These are phyloP conservation scores for Allantophomopsis cytisporea DNA, from an alignment of 2,329 filamentous ascomycete species.

Conservation along the genomic window DNA sequence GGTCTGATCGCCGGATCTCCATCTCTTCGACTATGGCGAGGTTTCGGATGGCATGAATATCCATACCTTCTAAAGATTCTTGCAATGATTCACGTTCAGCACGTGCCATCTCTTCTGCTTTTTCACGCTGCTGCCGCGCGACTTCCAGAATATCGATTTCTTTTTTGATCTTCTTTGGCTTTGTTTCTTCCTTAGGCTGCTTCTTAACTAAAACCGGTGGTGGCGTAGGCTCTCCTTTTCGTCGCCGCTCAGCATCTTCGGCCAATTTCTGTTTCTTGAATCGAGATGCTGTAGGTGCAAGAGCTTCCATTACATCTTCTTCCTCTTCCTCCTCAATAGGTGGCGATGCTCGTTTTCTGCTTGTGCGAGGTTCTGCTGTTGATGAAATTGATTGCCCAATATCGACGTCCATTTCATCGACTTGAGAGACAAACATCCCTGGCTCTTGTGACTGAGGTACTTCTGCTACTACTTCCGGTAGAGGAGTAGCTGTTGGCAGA, in stretches of 20 bases:
- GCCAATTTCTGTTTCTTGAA: constrained; percentile 68
- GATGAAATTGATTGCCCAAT: neutral
- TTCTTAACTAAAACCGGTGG: constrained; percentile 7
- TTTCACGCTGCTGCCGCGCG: constrained; percentile 39
- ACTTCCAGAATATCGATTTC: constrained; percentile 58
- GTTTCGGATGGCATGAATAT: constrained; percentile 59
- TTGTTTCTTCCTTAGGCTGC: constrained; percentile 15
- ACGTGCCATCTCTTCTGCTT: constrained; percentile 50
- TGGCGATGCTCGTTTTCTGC: constrained; percentile 30
- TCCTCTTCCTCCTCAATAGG: constrained; percentile 18
- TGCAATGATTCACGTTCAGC: constrained; percentile 40
- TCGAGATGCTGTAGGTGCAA: constrained; percentile 64
- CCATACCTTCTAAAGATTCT: constrained; percentile 46
- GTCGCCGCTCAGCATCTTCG: constrained; percentile 33
- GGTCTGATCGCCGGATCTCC: constrained; percentile 34
- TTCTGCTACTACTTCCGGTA: constrained; percentile 10
- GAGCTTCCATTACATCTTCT: constrained; percentile 48
- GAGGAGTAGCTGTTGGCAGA: constrained; percentile 19
- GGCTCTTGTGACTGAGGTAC: constrained; percentile 10
- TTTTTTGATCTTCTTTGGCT: constrained; percentile 28
- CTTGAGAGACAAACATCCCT: constrained; percentile 44
- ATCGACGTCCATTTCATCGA: constrained; percentile 12
- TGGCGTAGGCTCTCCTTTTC: constrained; percentile 17
- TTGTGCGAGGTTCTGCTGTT: constrained; percentile 3
- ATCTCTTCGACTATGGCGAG: constrained; percentile 70